Evolutionary conservation across 129 eudicot genomes (phyloP).

Genomic region (Ambrosia trifida): DNA sequence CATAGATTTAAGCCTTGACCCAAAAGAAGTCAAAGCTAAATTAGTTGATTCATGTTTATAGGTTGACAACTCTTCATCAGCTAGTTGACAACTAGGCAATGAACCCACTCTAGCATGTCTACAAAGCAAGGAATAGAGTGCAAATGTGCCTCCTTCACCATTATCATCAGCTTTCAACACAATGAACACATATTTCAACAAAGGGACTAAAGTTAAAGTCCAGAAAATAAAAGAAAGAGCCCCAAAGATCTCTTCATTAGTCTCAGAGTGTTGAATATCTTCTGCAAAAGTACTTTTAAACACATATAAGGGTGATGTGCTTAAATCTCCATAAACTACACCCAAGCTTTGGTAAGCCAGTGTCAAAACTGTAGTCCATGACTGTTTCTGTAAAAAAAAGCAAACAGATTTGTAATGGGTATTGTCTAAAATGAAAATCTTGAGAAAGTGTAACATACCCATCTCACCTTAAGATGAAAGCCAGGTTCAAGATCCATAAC

Average conservation of each 20-base stretch:
- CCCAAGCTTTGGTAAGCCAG: conserved; percentile 86
- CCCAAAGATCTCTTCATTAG: conserved; percentile 57
- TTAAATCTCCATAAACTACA: conserved; percentile 85
- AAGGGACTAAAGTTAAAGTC: conserved; percentile 72
- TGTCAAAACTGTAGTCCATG: conserved; percentile 70
- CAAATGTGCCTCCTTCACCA: conserved; percentile 95
- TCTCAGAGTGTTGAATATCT: conserved; percentile 10
- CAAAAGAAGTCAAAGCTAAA: conserved; percentile 48
- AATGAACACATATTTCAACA: conserved; percentile 38
- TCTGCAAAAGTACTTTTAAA: conserved; percentile 18
- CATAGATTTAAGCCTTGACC: conserved; percentile 71
- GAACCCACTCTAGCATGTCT: conserved; percentile 89
- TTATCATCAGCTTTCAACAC: conserved; percentile 82
- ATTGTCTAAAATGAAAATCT: not conserved
- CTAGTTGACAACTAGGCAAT: conserved; percentile 76
- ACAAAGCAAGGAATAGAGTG: conserved; percentile 79
- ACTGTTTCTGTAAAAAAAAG: conserved; percentile 53
- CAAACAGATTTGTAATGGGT: conserved; percentile 8
- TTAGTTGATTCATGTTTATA: conserved; percentile 57
- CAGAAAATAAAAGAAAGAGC: conserved; percentile 76
- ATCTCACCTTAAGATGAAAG: conserved; percentile 38
- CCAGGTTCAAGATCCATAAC: conserved; percentile 73
- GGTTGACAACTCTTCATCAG: conserved; percentile 80
- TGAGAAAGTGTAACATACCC: not conserved
- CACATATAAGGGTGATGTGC: conserved; percentile 37